Evolutionary conservation across 441 rosid genomes (phyloP).

Genomic region (Populus hybrid): DNA sequence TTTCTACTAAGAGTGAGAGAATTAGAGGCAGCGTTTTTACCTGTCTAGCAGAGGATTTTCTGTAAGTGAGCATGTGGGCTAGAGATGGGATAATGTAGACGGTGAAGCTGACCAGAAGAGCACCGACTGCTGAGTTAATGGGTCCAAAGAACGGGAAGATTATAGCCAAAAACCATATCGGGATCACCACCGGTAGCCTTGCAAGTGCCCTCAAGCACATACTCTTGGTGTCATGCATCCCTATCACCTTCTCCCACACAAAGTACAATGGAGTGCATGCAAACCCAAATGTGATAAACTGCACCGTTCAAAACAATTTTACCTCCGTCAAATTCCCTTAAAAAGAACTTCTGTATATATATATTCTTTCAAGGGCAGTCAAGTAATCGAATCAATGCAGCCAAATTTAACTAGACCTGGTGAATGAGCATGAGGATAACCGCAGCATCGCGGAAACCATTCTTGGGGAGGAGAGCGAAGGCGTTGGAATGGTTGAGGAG

Average conservation of each 20-base stretch:
- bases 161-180: conserved; percentile 95
- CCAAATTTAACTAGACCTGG: conserved; percentile 44
- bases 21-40: conserved; percentile 25
- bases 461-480: conserved; percentile 79
- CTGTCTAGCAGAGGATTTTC: conserved; percentile 85
- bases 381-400: not conserved
- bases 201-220: conserved; percentile 86
- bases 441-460: conserved; percentile 72
- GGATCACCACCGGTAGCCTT: conserved; percentile 86
- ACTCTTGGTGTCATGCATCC: conserved; percentile 93
- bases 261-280: conserved; percentile 86
- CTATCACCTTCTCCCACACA: conserved; percentile 68
- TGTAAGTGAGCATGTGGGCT: conserved; percentile 92
- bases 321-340: not conserved
- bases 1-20: not conserved
- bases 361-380: not conserved
- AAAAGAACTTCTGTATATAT: not conserved
- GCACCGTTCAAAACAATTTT: conserved; percentile 17
- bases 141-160: conserved; percentile 98
- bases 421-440: conserved; percentile 96
- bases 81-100: conserved; percentile 83
- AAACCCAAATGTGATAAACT: conserved; percentile 97
- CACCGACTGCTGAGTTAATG: conserved; percentile 89
- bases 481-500: conserved; percentile 90
- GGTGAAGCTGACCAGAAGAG: conserved; percentile 92